Evolutionary conservation across 2,329 filamentous ascomycete species (phyloP).

Genomic region (Neurospora crassa): DNA sequence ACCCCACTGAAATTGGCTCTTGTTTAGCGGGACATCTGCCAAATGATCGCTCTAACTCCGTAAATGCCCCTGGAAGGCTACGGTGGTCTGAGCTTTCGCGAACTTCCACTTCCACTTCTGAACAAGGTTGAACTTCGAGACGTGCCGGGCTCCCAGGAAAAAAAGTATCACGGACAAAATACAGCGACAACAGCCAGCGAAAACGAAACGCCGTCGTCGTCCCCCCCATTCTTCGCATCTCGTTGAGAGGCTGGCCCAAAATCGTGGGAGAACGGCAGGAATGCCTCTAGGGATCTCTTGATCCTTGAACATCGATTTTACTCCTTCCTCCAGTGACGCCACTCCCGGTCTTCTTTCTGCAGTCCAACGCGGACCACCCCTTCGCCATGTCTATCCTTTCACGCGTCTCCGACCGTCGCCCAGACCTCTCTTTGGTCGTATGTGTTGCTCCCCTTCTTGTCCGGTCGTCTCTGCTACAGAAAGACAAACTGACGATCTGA

Average conservation of each 20-base stretch:
- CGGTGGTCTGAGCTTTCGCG: not conserved
- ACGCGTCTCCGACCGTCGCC: conserved; percentile 24
- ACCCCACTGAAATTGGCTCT: not conserved
- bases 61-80: not conserved
- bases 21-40: not conserved
- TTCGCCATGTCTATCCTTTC: conserved; percentile 16
- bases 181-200: not conserved
- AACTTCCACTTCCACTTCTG: not conserved
- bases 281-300: not conserved
- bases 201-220: not conserved
- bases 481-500: conserved; percentile 14
- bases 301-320: conserved; percentile 1
- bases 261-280: not conserved
- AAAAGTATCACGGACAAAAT: not conserved
- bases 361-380: conserved; percentile 1
- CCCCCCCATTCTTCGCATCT: not conserved
- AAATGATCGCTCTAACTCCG: not conserved
- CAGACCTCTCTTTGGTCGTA: conserved; percentile 41
- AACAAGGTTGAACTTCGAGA: not conserved
- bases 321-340: conserved; percentile 3
- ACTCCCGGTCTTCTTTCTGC: conserved; percentile 1
- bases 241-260: not conserved
- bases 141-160: not conserved
- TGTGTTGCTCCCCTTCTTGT: conserved; percentile 13
- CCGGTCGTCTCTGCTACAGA: not conserved